A percentile compares a stretch with the other conserved stretches of the same genome.
phyloP scores from a whole-genome alignment of 306 rosid species.

The Dicorynia guianensis region DNA sequence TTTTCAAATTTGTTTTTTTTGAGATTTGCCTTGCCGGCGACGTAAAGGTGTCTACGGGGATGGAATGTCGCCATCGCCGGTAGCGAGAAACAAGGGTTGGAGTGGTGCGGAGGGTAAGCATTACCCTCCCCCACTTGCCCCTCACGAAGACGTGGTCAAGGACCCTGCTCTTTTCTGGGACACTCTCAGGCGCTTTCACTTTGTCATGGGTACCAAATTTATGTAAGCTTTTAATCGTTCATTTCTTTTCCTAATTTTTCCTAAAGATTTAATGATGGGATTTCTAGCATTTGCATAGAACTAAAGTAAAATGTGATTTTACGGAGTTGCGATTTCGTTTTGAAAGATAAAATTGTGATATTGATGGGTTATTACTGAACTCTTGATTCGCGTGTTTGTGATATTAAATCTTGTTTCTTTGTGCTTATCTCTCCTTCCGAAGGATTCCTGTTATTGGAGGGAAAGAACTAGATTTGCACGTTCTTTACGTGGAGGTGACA shows the following conservation, averaged over 20 bases:
- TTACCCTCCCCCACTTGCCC: slow-evolving; percentile 76
- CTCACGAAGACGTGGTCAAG: slow-evolving; percentile 64
- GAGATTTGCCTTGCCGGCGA: slow-evolving; percentile 35
- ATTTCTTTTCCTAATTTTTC: neutral
- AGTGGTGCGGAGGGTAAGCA: slow-evolving; percentile 45
- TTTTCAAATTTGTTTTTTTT: neutral
- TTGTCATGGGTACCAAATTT: slow-evolving; percentile 75
- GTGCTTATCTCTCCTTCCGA: slow-evolving; percentile 16
- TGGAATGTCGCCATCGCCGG: slow-evolving; percentile 61
- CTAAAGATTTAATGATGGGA: neutral
- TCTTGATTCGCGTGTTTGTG: neutral
- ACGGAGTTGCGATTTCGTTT: neutral
- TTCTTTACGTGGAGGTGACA: slow-evolving; percentile 86
- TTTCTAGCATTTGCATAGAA: neutral
- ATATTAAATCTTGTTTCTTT: slow-evolving; percentile 19
- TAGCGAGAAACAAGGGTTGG: slow-evolving; percentile 26
- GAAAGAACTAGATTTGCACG: slow-evolving; percentile 91
- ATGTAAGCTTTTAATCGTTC: slow-evolving; percentile 55
- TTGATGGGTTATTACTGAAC: neutral
- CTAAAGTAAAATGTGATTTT: slow-evolving; percentile 27
- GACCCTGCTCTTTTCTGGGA: slow-evolving; percentile 79
- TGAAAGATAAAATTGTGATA: neutral
- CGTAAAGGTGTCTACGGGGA: slow-evolving; percentile 28
- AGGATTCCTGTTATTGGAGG: slow-evolving; percentile 99
- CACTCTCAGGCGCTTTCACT: slow-evolving; percentile 88